A percentile compares a stretch with the other conserved stretches of the same genome.
These are phyloP conservation scores for Candolleomyces aberdarensis DNA, from an alignment of 768 basidiomycete genomes.

Conservation along the genomic window DNA sequence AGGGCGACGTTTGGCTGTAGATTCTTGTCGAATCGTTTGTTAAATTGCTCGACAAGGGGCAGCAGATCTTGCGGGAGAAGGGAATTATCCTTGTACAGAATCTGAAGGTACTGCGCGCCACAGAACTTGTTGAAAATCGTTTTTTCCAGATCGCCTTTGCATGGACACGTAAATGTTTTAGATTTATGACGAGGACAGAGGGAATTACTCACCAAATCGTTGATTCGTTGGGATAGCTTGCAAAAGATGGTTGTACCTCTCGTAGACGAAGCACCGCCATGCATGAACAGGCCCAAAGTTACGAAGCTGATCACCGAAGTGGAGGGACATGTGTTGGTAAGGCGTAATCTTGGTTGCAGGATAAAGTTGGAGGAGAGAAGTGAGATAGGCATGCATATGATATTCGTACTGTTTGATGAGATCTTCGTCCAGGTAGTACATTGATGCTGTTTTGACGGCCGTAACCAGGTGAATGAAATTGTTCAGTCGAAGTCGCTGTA, in stretches of 20 bases:
- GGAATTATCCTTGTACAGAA: not conserved
- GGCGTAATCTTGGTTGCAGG: constrained; percentile 24
- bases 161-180: not conserved
- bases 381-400: constrained; percentile 31
- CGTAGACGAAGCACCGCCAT: constrained; percentile 33
- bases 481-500: constrained; percentile 13
- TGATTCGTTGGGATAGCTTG: constrained; percentile 1
- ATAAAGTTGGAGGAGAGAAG: constrained; percentile 25
- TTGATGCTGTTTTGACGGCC: constrained; percentile 29
- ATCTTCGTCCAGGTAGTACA: constrained; percentile 15
- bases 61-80: too few species aligned
- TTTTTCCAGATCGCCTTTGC: not conserved
- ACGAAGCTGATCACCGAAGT: constrained; percentile 27
- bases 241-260: constrained; percentile 2
- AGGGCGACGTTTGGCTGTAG: too few species aligned
- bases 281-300: constrained; percentile 33
- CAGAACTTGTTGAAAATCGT: not conserved
- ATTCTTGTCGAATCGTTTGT: too few species aligned
- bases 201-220: not conserved
- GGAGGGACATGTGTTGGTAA: constrained; percentile 39
- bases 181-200: too few species aligned
- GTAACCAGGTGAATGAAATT: constrained; percentile 35
- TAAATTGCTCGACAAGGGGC: too few species aligned
- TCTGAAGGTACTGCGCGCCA: not conserved
- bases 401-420: constrained; percentile 19